Percentiles rank a stretch among this genome's conserved stretches.
Evolutionary conservation across 2,329 filamentous ascomycete species (phyloP).

Genomic region (Pseudogymnoascus destructans): DNA sequence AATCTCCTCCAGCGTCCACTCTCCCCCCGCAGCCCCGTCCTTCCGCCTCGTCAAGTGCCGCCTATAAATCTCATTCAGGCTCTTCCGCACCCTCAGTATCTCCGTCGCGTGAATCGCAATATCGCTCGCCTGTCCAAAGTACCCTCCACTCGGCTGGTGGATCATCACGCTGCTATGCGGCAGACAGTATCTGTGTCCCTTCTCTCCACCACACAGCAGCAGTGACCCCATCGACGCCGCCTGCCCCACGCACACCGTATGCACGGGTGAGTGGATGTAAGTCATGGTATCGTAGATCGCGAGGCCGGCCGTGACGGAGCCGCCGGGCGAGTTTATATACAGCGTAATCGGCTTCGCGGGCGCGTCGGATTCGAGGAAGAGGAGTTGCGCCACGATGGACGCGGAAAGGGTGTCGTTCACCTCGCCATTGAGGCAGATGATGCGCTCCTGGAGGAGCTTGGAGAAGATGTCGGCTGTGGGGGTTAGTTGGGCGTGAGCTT

Average conservation of each 20-base stretch:
- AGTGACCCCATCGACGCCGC: conserved; percentile 92
- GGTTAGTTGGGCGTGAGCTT: conserved; percentile 20
- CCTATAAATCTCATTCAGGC: conserved; percentile 84
- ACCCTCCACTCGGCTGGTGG: conserved; percentile 78
- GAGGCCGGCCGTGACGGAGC: conserved; percentile 72
- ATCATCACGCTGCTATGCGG: conserved; percentile 96
- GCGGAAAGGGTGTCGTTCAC: conserved; percentile 85
- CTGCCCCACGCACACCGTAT: conserved; percentile 87
- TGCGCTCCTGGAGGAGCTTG: conserved; percentile 76
- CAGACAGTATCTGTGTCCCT: conserved; percentile 74
- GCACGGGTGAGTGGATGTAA: conserved; percentile 86
- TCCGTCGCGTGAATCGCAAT: conserved; percentile 97
- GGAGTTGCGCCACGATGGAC: conserved; percentile 87
- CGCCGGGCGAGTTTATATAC: conserved; percentile 95
- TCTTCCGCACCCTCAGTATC: conserved; percentile 73
- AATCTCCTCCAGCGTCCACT: conserved; percentile 68
- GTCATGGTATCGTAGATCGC: conserved; percentile 99
- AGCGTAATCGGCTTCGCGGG: conserved; percentile 91
- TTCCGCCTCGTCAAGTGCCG: conserved; percentile 59
- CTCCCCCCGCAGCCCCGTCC: conserved; percentile 46
- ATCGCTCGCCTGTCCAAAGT: conserved; percentile 55
- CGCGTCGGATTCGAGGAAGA: conserved; percentile 95
- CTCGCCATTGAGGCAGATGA: conserved; percentile 82
- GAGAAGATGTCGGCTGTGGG: conserved; percentile 66
- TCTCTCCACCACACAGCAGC: conserved; percentile 71